A percentile compares a stretch with the other conserved stretches of the same genome.
Evolutionary conservation across 2,329 filamentous ascomycete species (phyloP).

Genomic region (Berkeleyomyces basicola): DNA sequence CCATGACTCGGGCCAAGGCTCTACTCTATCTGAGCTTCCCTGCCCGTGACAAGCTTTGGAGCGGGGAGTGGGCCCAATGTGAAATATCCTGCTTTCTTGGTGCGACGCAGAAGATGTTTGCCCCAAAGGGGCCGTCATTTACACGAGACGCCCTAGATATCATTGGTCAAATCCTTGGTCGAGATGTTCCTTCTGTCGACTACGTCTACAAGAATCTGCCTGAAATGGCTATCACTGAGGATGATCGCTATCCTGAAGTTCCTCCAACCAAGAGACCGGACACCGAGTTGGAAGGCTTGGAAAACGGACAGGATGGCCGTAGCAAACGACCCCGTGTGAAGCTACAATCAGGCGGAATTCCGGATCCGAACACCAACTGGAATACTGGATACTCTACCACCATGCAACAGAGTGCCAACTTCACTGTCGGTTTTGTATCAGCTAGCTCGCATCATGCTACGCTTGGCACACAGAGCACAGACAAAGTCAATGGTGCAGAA

Average conservation of each 20-base stretch:
- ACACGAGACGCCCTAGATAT: conserved; percentile 43
- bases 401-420: conserved; percentile 41
- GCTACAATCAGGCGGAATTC: conserved; percentile 16
- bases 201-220: conserved; percentile 37
- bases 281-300: conserved; percentile 1
- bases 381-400: conserved; percentile 38
- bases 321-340: conserved; percentile 14
- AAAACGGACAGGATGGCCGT: conserved; percentile 7
- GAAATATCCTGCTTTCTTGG: conserved; percentile 19
- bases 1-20: conserved; percentile 84
- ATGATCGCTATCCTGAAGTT: conserved; percentile 51
- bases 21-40: conserved; percentile 77
- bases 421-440: conserved; percentile 50
- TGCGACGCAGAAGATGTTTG: conserved; percentile 23
- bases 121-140: conserved; percentile 53
- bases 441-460: conserved; percentile 30
- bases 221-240: conserved; percentile 40
- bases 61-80: not conserved
- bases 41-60: conserved; percentile 7
- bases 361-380: conserved; percentile 24
- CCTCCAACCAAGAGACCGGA: conserved; percentile 27
- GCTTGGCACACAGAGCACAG: conserved; percentile 21
- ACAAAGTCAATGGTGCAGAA: conserved; percentile 13
- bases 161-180: conserved; percentile 54
- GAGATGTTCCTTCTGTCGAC: conserved; percentile 40